Conservation (phyloP, 2,329 filamentous ascomycete genomes). For the Ceratocystis diversiconidia region DNA sequence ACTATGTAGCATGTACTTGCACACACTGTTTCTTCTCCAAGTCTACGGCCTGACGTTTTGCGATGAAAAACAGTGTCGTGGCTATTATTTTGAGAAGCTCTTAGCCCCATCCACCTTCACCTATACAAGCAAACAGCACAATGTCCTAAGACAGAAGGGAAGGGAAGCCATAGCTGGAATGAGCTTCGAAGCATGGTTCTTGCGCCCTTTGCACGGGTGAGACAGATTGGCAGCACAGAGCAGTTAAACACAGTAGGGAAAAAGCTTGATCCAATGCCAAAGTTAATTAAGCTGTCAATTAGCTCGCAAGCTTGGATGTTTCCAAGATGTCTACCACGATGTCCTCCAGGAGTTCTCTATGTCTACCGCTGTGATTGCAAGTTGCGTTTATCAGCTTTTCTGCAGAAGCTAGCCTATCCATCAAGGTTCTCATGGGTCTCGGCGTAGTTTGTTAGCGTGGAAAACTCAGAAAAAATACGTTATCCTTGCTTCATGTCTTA, state of each 20-base stretch:
- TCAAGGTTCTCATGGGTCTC: neutral
- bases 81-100: neutral
- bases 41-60: neutral
- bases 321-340: neutral
- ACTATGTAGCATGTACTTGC: neutral
- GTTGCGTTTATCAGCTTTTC: neutral
- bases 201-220: neutral
- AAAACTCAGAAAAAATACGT: neutral
- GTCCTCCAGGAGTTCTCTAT: neutral
- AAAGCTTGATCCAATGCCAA: neutral
- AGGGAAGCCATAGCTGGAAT: neutral
- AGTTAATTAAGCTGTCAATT: neutral
- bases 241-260: neutral
- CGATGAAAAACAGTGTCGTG: neutral
- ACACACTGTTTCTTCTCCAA: neutral
- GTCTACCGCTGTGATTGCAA: neutral
- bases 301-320: neutral
- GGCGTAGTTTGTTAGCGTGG: neutral
- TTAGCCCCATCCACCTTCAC: neutral
- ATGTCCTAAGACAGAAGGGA: neutral
- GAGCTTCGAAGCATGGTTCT: neutral
- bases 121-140: neutral
- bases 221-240: neutral
- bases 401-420: neutral
- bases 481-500: neutral